phyloP scores from a whole-genome alignment of 352 stramenopile species.

The Pythium plurisporium region DNA sequence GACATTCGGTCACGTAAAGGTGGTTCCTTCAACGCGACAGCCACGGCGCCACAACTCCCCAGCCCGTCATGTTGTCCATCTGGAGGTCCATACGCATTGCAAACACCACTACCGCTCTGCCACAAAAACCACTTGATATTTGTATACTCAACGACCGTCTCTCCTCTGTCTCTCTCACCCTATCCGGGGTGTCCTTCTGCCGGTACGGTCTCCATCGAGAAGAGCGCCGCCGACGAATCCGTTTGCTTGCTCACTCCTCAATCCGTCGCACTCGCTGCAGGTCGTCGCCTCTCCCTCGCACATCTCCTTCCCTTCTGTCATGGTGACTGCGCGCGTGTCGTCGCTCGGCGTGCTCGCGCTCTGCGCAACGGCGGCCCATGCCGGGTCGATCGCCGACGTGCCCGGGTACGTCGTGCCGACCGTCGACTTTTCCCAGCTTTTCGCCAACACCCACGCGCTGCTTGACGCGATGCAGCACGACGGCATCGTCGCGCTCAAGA shows the following conservation, averaged over 20 bases:
- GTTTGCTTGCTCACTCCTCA: slow-evolving; percentile 3
- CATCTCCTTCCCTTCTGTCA: neutral
- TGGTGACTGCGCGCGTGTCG: neutral
- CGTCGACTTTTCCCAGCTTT: slow-evolving; percentile 54
- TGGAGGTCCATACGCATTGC: neutral
- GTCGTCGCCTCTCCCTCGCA: neutral
- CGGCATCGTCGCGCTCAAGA: slow-evolving; percentile 73
- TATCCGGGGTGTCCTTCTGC: neutral
- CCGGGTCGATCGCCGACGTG: slow-evolving; percentile 20
- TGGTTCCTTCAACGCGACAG: neutral
- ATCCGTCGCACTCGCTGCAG: slow-evolving; percentile 2
- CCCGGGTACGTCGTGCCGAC: slow-evolving; percentile 45
- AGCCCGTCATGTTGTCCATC: neutral
- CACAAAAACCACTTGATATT: slow-evolving; percentile 15
- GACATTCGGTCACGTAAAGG: slow-evolving; percentile 9
- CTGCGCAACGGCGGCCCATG: slow-evolving; percentile 5
- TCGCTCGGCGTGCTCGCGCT: neutral
- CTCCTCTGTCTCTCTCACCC: neutral
- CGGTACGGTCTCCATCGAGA: no score
- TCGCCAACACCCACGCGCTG: slow-evolving; percentile 24
- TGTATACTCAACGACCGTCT: slow-evolving; percentile 5
- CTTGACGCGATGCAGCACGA: slow-evolving; percentile 53
- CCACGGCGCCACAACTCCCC: neutral
- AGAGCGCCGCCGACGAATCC: neutral
- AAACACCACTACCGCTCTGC: neutral